Evolutionary conservation across 208 protist species (phyloP), one percentile per base, ranked within the genome.

Genomic region (Trypanosoma cruzi): DNA sequence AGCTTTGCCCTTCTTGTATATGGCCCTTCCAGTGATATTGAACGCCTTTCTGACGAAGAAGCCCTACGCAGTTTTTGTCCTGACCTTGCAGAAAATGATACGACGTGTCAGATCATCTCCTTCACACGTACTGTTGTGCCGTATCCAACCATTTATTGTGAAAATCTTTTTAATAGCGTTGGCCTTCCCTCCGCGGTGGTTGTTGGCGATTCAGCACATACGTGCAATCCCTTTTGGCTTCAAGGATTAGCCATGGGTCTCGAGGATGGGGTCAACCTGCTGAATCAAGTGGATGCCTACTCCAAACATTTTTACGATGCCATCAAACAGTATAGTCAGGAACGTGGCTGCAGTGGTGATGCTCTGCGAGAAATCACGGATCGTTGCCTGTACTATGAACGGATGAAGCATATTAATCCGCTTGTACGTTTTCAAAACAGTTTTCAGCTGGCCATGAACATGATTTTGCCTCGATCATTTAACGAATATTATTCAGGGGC

Each of bases 1-100:
- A 61, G 82, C 32, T 96, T 96, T 68, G 85, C 89, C 8, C 82
- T 96, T 26, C 94, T 94, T 85, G 75, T 84, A 48, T 96, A 96
- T 76, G 79, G 78, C 20, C 92, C 92, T 31, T 42, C 63, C 24
- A 78, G 68, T 2, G 86, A 94, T 52, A 53, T 96, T 24, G 58
- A 63, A n/a, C 74, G 70, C 8, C 44, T 92, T 36, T 71, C 44
- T 14, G 86, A 89, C 32, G 29, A 42, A 1, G 82, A 87, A 20
- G 46, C 90, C 34, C 73, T 93, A 7, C 63, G 63, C 28, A 62
- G 64, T 29, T 68, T 72, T 40, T 75, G 68, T 46, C 70, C 65
- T 31, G 75, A 81, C 62, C 22, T 81, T 40, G 59, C 42, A 18
- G 20, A 65, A 26, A 60, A 40, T 44, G 48, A 78, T 24, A 29